phyloP scores from a whole-genome alignment of 345 rosid genomes.

The Eucalyptus cloeziana region DNA sequence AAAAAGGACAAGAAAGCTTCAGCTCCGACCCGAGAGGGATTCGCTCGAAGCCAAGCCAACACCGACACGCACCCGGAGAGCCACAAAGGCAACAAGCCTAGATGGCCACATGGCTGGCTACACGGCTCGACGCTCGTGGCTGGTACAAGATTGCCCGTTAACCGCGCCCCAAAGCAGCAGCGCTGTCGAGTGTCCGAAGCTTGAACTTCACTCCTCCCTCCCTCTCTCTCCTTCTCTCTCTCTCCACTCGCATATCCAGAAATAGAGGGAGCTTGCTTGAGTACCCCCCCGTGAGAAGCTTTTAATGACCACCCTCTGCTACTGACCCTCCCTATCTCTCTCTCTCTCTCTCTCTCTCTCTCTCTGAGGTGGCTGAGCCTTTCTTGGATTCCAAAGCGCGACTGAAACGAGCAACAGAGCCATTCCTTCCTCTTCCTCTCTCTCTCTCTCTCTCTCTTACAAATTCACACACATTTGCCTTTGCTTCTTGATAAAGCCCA shows the following conservation, averaged over 20 bases:
- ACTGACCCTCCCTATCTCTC: neutral
- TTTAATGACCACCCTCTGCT: neutral
- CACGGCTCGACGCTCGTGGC: neutral
- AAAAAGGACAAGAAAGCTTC: neutral
- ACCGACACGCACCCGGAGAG: neutral
- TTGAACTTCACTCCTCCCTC: neutral
- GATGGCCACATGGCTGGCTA: neutral
- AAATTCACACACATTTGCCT: neutral
- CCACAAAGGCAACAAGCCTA: neutral
- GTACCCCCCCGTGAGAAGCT: neutral
- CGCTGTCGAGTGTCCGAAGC: neutral
- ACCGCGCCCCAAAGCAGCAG: neutral
- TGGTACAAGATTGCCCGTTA: neutral
- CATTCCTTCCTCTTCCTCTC: neutral
- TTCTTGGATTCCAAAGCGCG: neutral
- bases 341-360: neutral
- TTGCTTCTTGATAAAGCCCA: neutral
- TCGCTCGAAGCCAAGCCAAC: neutral
- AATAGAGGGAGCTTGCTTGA: neutral
- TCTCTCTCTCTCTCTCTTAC: neutral
- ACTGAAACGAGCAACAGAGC: neutral
- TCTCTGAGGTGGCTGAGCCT: constrained; percentile 25
- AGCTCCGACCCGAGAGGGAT: neutral
- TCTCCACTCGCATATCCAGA: neutral
- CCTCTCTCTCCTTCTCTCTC: neutral